These are phyloP conservation scores for Acanthamoeba sp. DNA, from an alignment of 208 protist species.

Conservation along the genomic window DNA sequence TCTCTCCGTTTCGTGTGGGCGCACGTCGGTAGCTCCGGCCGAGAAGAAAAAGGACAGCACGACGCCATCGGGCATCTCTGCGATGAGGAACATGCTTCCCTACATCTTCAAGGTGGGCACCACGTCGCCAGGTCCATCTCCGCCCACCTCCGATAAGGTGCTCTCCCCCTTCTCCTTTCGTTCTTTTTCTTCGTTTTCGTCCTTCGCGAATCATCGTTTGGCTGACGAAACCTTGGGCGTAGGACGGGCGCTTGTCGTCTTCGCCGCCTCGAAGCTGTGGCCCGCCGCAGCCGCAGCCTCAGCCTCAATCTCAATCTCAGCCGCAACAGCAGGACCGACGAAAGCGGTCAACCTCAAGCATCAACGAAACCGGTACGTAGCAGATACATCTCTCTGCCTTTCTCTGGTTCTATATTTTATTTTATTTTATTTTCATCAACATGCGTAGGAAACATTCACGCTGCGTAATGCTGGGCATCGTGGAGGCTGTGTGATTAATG, in stretches of 20 bases:
- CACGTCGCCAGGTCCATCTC: neutral
- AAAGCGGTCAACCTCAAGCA: neutral
- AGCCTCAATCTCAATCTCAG: too few relatives aligned
- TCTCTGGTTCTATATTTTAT: too few relatives aligned
- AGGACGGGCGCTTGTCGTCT: neutral
- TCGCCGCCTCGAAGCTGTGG: neutral
- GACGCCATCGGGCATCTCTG: slow-evolving; percentile 12
- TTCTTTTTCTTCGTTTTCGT: neutral
- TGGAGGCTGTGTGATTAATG: neutral
- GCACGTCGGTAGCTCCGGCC: neutral
- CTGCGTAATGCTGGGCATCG: too few relatives aligned
- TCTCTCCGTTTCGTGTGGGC: neutral
- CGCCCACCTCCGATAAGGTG: slow-evolving; percentile 31
- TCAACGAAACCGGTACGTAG: neutral
- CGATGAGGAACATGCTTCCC: slow-evolving; percentile 37
- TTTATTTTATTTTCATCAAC: too few relatives aligned
- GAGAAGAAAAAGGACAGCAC: slow-evolving; percentile 5
- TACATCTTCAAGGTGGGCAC: slow-evolving; percentile 63
- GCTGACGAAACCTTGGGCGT: too few relatives aligned
- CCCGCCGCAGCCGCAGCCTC: neutral
- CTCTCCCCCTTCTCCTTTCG: neutral
- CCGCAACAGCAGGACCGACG: neutral
- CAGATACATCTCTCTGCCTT: neutral
- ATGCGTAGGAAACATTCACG: too few relatives aligned
- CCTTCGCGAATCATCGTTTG: too few relatives aligned